A percentile compares a stretch with the other conserved stretches of the same genome.
phyloP scores from a whole-genome alignment of 2,329 filamentous ascomycete species.

The Gliomastix tumulicola region DNA sequence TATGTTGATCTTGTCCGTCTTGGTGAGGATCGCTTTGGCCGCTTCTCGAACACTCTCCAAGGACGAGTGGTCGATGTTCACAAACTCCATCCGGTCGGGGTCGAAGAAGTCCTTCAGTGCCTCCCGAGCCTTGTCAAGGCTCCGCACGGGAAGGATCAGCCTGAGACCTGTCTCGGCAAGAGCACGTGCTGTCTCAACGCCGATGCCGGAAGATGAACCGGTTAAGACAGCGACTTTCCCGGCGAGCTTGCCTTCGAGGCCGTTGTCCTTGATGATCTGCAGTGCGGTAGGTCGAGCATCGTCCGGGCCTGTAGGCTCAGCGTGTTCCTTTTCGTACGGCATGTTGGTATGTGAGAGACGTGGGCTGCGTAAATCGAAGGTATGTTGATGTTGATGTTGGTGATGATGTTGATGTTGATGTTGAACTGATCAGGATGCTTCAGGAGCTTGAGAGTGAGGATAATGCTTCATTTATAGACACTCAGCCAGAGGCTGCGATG shows the following conservation, averaged over 20 bases:
- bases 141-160: slow-evolving; percentile 33
- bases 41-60: slow-evolving; percentile 20
- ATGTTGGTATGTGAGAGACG: too few species aligned
- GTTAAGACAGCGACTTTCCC: slow-evolving; percentile 29
- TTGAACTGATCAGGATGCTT: too few species aligned
- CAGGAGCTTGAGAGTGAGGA: too few species aligned
- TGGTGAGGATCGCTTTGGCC: slow-evolving; percentile 9
- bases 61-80: slow-evolving; percentile 19
- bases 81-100: slow-evolving; percentile 18
- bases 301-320: slow-evolving; percentile 6
- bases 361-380: too few species aligned
- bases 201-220: slow-evolving; percentile 32
- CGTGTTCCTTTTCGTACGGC: neutral
- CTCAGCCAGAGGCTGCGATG: too few species aligned
- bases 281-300: slow-evolving; percentile 9
- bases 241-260: slow-evolving; percentile 5
- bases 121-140: slow-evolving; percentile 19
- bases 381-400: too few species aligned
- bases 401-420: too few species aligned
- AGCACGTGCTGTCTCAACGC: slow-evolving; percentile 33
- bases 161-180: slow-evolving; percentile 33
- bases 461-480: too few species aligned
- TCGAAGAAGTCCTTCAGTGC: slow-evolving; percentile 11
- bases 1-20: slow-evolving; percentile 12
- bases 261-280: slow-evolving; percentile 8